These are phyloP conservation scores for Drechslerella coelobrocha DNA, from an alignment of 2,329 filamentous ascomycete species.

Conservation along the genomic window DNA sequence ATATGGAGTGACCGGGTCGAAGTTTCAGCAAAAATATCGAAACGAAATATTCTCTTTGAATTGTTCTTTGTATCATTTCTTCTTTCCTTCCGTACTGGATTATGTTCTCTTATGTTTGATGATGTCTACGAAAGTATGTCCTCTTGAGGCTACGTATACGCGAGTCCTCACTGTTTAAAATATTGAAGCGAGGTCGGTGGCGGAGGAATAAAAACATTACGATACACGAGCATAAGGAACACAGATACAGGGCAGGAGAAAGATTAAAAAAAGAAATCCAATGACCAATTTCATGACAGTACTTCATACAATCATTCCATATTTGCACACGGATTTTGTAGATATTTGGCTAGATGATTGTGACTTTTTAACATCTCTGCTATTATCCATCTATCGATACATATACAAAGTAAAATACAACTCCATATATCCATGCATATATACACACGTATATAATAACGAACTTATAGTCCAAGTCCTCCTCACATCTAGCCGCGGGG, in stretches of 20 bases:
- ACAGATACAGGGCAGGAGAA: background rate
- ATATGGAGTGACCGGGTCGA: slow-evolving; percentile 24
- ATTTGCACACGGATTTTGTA: no score
- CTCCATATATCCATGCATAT: background rate
- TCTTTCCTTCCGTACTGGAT: slow-evolving; percentile 8
- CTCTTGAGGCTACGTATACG: background rate
- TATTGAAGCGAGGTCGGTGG: slow-evolving; percentile 10
- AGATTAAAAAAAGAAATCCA: background rate
- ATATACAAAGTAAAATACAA: background rate
- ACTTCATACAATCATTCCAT: background rate
- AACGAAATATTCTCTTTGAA: background rate
- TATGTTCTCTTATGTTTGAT: slow-evolving; percentile 25
- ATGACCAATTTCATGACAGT: background rate
- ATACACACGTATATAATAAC: no score
- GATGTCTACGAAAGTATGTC: background rate
- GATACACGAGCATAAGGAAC: slow-evolving; percentile 45
- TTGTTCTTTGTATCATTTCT: slow-evolving; percentile 13
- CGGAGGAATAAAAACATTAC: slow-evolving; percentile 19
- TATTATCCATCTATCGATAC: background rate
- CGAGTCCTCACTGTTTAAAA: slow-evolving; percentile 1
- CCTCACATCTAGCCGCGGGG: no score
- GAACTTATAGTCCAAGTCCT: background rate
- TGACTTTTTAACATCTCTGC: no score
- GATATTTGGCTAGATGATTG: no score
- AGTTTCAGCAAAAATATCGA: slow-evolving; percentile 34